Evolutionary conservation across 1,139 yeast genomes (phyloP).

Genomic region (Yamadazyma atlantica): DNA sequence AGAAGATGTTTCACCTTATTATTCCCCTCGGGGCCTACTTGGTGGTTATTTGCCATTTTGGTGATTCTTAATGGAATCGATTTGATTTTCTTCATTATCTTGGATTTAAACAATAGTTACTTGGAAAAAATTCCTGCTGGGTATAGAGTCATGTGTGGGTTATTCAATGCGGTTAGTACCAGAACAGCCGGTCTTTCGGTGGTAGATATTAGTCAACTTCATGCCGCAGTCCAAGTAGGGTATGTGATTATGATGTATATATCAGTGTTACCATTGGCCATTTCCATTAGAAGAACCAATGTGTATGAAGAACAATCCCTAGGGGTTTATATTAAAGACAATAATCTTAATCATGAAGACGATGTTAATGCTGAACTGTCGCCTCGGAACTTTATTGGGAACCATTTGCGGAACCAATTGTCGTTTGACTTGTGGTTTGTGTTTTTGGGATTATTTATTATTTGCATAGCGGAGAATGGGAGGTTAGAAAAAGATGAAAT

Average conservation of each 20-base stretch:
- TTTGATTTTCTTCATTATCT: slow-evolving; percentile 70
- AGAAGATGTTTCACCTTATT: slow-evolving; percentile 92
- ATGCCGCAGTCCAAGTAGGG: slow-evolving; percentile 91
- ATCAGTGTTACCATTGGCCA: slow-evolving; percentile 92
- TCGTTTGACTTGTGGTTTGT: slow-evolving; percentile 96
- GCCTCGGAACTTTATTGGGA: slow-evolving; percentile 68
- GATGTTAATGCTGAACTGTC: slow-evolving; percentile 31
- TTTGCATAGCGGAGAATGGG: slow-evolving; percentile 81
- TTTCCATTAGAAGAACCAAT: slow-evolving; percentile 92
- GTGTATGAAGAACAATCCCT: slow-evolving; percentile 96
- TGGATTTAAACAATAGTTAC: slow-evolving; percentile 61
- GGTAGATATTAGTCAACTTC: slow-evolving; percentile 65
- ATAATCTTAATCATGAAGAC: slow-evolving; percentile 26
- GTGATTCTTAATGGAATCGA: slow-evolving; percentile 74
- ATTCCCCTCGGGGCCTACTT: slow-evolving; percentile 90
- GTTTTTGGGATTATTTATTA: slow-evolving; percentile 78
- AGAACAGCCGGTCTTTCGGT: slow-evolving; percentile 91
- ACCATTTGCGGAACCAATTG: slow-evolving; percentile 87
- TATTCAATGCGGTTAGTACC: slow-evolving; percentile 88
- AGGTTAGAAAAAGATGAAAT: slow-evolving; percentile 48
- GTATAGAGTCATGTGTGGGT: slow-evolving; percentile 71
- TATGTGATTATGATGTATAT: slow-evolving; percentile 98
- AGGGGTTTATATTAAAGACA: slow-evolving; percentile 67
- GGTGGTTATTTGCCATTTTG: slow-evolving; percentile 85
- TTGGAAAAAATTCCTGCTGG: slow-evolving; percentile 58